Evolutionary conservation across 163 green algal species (phyloP).

Genomic region (Chlamydomonas reinhardtii): DNA sequence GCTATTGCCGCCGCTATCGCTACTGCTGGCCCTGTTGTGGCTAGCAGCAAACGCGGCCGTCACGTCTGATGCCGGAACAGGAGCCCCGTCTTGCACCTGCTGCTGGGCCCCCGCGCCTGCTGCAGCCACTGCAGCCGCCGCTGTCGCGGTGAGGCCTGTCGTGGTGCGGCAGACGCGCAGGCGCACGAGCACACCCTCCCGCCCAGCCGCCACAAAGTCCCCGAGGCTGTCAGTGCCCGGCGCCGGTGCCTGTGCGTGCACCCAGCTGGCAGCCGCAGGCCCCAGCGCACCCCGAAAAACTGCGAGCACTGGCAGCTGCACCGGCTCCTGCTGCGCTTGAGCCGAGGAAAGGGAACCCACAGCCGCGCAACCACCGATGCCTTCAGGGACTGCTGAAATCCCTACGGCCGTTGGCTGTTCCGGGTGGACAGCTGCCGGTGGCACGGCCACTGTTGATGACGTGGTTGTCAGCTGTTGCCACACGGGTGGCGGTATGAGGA

Average conservation of each 20-base stretch:
- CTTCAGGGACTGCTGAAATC: no score
- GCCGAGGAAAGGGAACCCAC: background rate
- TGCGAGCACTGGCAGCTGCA: background rate
- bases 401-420: no score
- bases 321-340: background rate
- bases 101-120: no score
- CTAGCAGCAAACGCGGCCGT: no score
- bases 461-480: background rate
- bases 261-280: conserved; percentile 28
- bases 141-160: background rate
- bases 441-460: no score
- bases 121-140: background rate
- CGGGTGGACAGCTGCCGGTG: no score
- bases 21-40: background rate
- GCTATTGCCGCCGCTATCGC: no score
- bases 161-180: background rate
- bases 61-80: no score
- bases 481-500: background rate
- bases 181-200: conserved; percentile 7
- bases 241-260: background rate
- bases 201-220: conserved; percentile 16
- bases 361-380: no score
- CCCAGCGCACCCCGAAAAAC: conserved; percentile 19
- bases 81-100: no score
- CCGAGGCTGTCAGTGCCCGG: background rate